Evolutionary conservation across 371 early-diverging fungal genomes (phyloP).

Genomic region (Entomophthora muscae): DNA sequence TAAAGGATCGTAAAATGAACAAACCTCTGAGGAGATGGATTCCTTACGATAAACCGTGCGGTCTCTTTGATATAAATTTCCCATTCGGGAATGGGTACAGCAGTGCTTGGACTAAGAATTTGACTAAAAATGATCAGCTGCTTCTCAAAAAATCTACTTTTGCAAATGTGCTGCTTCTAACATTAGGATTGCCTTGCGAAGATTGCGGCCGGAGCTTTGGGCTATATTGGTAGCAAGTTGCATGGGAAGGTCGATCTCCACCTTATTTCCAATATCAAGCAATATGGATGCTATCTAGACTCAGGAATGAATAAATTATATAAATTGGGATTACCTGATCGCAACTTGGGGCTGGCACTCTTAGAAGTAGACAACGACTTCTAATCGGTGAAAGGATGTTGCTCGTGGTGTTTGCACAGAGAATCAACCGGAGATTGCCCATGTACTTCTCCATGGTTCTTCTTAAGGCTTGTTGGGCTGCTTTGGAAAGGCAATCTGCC

Average conservation of each 20-base stretch:
- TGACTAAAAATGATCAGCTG: background rate
- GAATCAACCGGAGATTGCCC: slow-evolving; percentile 76
- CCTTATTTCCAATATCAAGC: slow-evolving; percentile 51
- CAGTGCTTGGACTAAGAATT: background rate
- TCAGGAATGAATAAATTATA: background rate
- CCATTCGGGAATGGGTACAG: slow-evolving; percentile 72
- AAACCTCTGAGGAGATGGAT: slow-evolving; percentile 51
- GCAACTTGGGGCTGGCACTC: slow-evolving; percentile 67
- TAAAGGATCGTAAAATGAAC: slow-evolving; percentile 3
- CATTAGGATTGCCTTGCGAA: slow-evolving; percentile 76
- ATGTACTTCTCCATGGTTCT: slow-evolving; percentile 99
- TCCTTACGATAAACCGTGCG: slow-evolving; percentile 41
- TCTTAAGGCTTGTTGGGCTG: slow-evolving; percentile 97
- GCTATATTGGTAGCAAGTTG: slow-evolving; percentile 47
- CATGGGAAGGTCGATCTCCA: slow-evolving; percentile 48
- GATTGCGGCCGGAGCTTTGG: slow-evolving; percentile 55
- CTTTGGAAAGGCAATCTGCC: slow-evolving; percentile 81
- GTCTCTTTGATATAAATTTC: slow-evolving; percentile 55
- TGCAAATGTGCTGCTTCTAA: slow-evolving; percentile 73
- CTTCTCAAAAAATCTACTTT: slow-evolving; percentile 23
- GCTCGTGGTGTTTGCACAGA: slow-evolving; percentile 80
- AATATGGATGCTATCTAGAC: slow-evolving; percentile 39
- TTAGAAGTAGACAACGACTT: slow-evolving; percentile 83
- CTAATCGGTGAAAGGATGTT: slow-evolving; percentile 93
- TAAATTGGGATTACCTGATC: slow-evolving; percentile 29